These are phyloP conservation scores for Haberlea rhodopensis DNA, from an alignment of 257 asterid genomes.

Conservation along the genomic window DNA sequence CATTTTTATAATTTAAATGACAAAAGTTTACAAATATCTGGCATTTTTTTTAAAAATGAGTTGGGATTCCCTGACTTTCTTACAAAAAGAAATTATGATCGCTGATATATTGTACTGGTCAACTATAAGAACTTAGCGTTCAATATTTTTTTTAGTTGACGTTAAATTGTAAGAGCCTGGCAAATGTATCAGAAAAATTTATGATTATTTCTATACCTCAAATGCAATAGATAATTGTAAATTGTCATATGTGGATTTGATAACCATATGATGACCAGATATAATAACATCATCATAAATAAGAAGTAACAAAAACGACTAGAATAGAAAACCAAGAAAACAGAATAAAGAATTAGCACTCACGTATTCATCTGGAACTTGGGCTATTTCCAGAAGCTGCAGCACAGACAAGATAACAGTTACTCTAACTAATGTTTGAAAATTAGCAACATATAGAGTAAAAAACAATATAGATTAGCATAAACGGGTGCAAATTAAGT, in stretches of 20 bases:
- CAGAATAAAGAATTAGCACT: constrained; percentile 31
- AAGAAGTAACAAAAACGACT: background rate
- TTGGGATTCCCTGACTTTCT: background rate
- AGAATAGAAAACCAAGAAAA: constrained; percentile 6
- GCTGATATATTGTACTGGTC: background rate
- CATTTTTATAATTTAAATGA: too few relatives aligned
- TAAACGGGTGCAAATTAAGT: too few relatives aligned
- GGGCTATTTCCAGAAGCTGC: constrained; percentile 99
- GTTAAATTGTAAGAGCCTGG: constrained; percentile 13
- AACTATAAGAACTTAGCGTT: too few relatives aligned
- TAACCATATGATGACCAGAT: constrained; percentile 18
- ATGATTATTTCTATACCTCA: background rate
- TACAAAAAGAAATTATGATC: background rate
- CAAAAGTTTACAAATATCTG: too few relatives aligned
- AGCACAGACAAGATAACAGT: constrained; percentile 33
- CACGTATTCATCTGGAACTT: constrained; percentile 94
- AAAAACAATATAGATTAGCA: too few relatives aligned
- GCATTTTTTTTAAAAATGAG: too few relatives aligned
- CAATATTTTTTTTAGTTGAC: too few relatives aligned
- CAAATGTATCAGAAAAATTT: background rate
- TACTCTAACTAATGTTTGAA: too few relatives aligned
- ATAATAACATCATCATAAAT: background rate
- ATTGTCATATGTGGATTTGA: constrained; percentile 4
- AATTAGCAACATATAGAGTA: too few relatives aligned
- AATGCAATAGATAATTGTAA: background rate